Conservation (phyloP, 805 yeast species). For the Saturnispora halmiae region DNA sequence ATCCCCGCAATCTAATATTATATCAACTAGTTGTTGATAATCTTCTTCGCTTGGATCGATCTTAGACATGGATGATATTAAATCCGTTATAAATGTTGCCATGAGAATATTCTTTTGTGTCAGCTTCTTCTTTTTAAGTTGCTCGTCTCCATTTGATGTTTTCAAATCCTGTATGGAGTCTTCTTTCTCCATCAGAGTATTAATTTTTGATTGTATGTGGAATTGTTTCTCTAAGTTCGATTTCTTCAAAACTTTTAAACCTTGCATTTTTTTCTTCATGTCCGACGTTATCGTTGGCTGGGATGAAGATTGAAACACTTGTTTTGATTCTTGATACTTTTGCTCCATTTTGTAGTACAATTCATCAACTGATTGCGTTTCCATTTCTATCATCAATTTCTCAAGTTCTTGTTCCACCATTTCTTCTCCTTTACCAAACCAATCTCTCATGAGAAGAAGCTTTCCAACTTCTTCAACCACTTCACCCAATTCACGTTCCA, state of each 20-base stretch:
- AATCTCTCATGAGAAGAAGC: not conserved
- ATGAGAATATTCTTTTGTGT: conserved; percentile 1
- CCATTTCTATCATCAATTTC: not conserved
- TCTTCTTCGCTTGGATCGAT: conserved; percentile 28
- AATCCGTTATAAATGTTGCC: conserved; percentile 22
- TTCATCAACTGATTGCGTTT: not conserved
- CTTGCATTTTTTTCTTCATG: not conserved
- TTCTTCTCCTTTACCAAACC: not conserved
- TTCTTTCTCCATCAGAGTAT: not conserved
- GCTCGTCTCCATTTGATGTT: not conserved
- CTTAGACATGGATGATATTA: conserved; percentile 28
- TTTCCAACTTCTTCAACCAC: not conserved
- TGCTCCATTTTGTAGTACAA: too few relatives aligned
- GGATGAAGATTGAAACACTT: too few relatives aligned
- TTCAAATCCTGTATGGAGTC: not conserved
- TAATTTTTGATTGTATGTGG: not conserved
- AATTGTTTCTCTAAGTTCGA: not conserved
- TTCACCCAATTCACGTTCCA: not conserved
- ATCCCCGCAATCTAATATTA: conserved; percentile 26
- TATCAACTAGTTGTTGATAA: conserved; percentile 21
- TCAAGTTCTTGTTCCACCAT: not conserved
- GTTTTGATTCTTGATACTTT: too few relatives aligned
- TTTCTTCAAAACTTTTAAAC: not conserved
- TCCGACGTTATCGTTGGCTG: too few relatives aligned
- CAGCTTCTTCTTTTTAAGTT: not conserved